Evolutionary conservation across 192 early-diverging fungal genomes (phyloP).

Genomic region (Rhizoclosmatium sp.): DNA sequence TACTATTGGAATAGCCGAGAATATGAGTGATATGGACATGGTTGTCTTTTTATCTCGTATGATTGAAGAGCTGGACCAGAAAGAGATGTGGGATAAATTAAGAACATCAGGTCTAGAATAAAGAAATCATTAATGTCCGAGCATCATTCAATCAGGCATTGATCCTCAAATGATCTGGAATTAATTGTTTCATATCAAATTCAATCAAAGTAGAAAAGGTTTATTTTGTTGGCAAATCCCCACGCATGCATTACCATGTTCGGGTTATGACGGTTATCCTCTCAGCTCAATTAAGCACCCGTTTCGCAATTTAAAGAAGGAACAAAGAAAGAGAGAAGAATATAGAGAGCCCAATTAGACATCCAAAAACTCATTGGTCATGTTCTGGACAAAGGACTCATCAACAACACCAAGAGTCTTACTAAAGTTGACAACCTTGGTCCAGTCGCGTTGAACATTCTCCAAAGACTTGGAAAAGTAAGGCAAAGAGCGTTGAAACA

Average conservation of each 20-base stretch:
- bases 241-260: conserved; percentile 19
- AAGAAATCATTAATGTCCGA: no score
- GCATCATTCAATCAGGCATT: no score
- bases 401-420: conserved; percentile 67
- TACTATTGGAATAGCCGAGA: neutral
- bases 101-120: no score
- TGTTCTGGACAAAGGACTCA: conserved; percentile 62
- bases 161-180: neutral
- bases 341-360: neutral
- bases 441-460: conserved; percentile 72
- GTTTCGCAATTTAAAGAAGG: neutral
- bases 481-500: conserved; percentile 66
- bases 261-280: neutral
- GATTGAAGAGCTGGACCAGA: no score
- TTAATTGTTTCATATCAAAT: neutral
- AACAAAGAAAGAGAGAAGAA: neutral
- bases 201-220: neutral
- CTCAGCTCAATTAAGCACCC: conserved; percentile 12
- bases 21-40: no score
- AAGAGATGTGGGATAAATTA: no score
- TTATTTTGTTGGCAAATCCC: conserved; percentile 5
- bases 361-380: conserved; percentile 65
- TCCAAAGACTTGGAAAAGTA: conserved; percentile 61
- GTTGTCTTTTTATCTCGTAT: no score
- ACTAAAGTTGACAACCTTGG: conserved; percentile 69